Base-by-base conservation (phyloP, 306 rosid species). In the Geum urbanum region DNA sequence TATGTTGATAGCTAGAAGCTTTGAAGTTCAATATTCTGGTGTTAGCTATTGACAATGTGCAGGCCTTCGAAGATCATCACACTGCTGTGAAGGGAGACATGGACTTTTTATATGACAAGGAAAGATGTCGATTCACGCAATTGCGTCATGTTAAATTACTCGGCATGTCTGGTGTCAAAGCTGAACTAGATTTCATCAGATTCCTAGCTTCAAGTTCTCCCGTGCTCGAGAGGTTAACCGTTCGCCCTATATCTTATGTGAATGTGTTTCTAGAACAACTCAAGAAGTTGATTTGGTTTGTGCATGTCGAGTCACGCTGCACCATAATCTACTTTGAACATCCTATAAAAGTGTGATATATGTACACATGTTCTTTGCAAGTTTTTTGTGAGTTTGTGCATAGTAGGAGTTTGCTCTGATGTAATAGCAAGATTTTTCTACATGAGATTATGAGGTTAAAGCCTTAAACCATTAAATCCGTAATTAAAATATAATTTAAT, bases 171-270 rank as follows among this genome's bases (percentile, higher is more conserved):
- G 91, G 82, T 24, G 22, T 19, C 43, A 75, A 78, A 73, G 37
- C 81, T 15, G 95, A 84, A 58, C 41, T 86, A 41, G 86, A 78
- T 77, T 78, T 88, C 47, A 77, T 88, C 78, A 67, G 22, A 45
- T 79, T 82, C 61, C 60, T 86, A 67, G 85, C 86, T 55, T 71
- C 37, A 46, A 44, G 51, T 68, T 82, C 86, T 40, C 85, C 81
- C 0, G 76, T 68, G 66, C 85, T 84, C 37, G 86, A 86, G 76
- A 77, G 48, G 71, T 73, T 88, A 87, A 68, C 58, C 32, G 78
- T 86, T 66, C 72, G 59, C 71, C 85, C 91, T 47, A 16, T n/a
- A n/a, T n/a, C 51, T 47, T 47, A 14, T 47, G 16, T 11, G 15
- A 5, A 11, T 47, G 51, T 10, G 10, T 47, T 16, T 47, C 12